A percentile compares a stretch with the other conserved stretches of the same genome.
phyloP scores from a whole-genome alignment of 495 filamentous ascomycete species.

The Penicillium coffeae region DNA sequence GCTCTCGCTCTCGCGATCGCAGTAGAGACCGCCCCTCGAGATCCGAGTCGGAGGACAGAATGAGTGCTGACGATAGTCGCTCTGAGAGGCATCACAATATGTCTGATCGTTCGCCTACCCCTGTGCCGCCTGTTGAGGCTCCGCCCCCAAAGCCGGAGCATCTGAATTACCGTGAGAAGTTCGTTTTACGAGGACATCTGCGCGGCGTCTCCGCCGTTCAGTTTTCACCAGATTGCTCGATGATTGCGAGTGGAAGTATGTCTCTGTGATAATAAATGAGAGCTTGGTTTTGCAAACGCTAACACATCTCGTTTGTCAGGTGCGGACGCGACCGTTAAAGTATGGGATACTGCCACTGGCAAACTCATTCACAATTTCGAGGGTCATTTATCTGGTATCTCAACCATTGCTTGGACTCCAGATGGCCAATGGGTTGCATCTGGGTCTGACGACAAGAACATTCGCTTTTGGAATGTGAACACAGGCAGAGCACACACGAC shows the following conservation, averaged over 20 bases:
- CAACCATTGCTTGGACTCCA: conserved; percentile 85
- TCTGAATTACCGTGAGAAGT: conserved; percentile 57
- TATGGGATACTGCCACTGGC: conserved; percentile 82
- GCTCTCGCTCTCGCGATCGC: conserved; percentile 16
- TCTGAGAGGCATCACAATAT: conserved; percentile 13
- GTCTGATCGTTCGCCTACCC: conserved; percentile 30
- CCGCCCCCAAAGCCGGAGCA: conserved; percentile 42
- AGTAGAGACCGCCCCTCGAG: conserved; percentile 12
- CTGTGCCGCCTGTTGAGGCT: conserved; percentile 30
- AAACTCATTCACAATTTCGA: conserved; percentile 81
- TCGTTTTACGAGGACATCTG: conserved; percentile 69
- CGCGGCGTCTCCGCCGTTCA: conserved; percentile 79
- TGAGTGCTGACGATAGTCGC: conserved; percentile 5
- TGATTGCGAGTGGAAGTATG: conserved; percentile 83
- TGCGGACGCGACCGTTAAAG: conserved; percentile 81
- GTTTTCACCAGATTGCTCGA: conserved; percentile 83
- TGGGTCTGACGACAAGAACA: conserved; percentile 93
- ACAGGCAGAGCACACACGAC: conserved; percentile 64
- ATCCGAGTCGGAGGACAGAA: conserved; percentile 15
- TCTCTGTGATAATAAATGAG: neutral
- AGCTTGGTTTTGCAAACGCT: neutral
- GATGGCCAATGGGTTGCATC: conserved; percentile 82
- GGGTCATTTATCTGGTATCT: conserved; percentile 88
- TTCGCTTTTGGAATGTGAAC: conserved; percentile 83
- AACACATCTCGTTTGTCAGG: conserved; percentile 38